Evolutionary conservation across 257 asterid genomes (phyloP).

Genomic region (Solanum arcanum): DNA sequence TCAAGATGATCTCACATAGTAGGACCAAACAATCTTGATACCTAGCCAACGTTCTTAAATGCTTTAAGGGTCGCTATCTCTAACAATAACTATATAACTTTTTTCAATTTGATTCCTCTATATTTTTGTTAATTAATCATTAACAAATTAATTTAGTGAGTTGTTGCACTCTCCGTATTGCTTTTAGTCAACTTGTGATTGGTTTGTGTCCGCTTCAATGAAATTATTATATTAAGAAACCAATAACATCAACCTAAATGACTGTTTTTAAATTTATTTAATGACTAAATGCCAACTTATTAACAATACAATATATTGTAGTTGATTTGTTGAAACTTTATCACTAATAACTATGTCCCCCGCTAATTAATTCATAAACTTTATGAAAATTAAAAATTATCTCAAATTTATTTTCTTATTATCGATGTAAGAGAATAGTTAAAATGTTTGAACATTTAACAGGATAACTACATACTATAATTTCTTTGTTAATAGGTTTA

Average conservation of each 20-base stretch:
- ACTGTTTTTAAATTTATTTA: background rate
- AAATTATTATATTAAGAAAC: background rate
- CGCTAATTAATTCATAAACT: background rate
- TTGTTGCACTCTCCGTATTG: background rate
- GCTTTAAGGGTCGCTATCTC: constrained; percentile 16
- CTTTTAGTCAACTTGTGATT: background rate
- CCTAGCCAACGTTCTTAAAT: constrained; percentile 19
- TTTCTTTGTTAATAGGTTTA: background rate
- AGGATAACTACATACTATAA: background rate
- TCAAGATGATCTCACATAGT: constrained; percentile 8
- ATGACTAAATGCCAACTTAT: background rate
- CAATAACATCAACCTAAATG: background rate
- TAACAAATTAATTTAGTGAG: background rate
- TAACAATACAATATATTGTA: background rate
- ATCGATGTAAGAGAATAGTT: background rate
- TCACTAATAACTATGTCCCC: background rate
- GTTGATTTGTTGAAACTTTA: background rate
- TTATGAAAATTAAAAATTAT: background rate
- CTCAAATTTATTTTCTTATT: too few relatives aligned
- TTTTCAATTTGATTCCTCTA: background rate
- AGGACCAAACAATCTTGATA: constrained; percentile 13
- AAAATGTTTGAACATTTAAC: background rate
- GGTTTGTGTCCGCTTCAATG: background rate
- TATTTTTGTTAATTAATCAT: background rate
- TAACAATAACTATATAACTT: too few relatives aligned